phyloP scores from a whole-genome alignment of 306 rosid species.

The Carpinus fangiana region DNA sequence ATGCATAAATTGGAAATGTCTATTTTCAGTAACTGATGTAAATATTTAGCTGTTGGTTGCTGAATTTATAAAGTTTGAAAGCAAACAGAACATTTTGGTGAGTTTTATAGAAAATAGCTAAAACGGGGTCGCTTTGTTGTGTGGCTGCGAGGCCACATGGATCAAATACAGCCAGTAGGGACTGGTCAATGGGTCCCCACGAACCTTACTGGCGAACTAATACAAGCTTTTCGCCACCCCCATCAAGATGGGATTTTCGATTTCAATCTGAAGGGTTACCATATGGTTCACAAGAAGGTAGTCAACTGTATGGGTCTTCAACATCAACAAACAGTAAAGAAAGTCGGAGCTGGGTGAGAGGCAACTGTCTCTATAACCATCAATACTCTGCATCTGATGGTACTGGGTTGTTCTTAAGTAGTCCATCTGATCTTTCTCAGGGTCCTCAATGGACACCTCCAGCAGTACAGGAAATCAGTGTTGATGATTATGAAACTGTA shows the following conservation, averaged over 20 bases:
- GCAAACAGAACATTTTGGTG: constrained; percentile 34
- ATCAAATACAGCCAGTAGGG: constrained; percentile 79
- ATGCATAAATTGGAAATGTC: constrained; percentile 7
- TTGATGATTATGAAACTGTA: constrained; percentile 61
- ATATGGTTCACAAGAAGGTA: constrained; percentile 56
- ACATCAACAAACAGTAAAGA: constrained; percentile 70
- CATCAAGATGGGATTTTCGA: constrained; percentile 80
- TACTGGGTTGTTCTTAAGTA: constrained; percentile 58
- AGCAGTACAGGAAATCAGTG: constrained; percentile 78
- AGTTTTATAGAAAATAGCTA: constrained; percentile 63
- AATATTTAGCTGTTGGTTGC: constrained; percentile 16
- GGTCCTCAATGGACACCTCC: constrained; percentile 85
- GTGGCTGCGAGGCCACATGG: constrained; percentile 99
- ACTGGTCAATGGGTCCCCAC: constrained; percentile 86
- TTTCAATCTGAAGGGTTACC: constrained; percentile 73
- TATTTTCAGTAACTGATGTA: constrained; percentile 11
- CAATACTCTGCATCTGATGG: constrained; percentile 77
- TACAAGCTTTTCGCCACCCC: constrained; percentile 81
- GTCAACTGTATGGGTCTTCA: constrained; percentile 56
- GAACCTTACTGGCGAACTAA: constrained; percentile 95
- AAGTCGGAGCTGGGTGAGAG: constrained; percentile 70
- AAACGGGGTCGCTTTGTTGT: constrained; percentile 99
- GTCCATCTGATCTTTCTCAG: constrained; percentile 80
- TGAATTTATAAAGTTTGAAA: constrained; percentile 31
- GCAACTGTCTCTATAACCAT: constrained; percentile 69